Evolutionary conservation across 257 asterid genomes (phyloP), one percentile per base, ranked within the genome.

Genomic region (Striga asiatica): DNA sequence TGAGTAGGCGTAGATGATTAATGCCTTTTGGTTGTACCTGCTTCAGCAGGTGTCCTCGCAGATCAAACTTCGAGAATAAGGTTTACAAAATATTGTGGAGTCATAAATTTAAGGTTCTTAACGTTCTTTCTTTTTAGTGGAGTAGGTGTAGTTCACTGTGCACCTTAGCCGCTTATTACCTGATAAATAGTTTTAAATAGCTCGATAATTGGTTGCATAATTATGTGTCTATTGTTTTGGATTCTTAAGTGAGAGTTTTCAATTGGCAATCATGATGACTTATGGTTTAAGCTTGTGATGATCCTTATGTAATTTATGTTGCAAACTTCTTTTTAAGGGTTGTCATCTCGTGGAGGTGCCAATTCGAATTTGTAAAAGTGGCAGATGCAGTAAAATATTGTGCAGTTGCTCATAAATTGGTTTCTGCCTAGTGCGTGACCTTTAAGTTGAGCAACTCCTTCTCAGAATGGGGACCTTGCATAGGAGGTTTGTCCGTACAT

Each of bases 401-500:
- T 50, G 39, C 58, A 28, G 78, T 71, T 80, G 71, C 80, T 82
- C 79, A 66, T 69, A 20, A 32, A 55, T 62, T 67, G 83, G 85
- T 77, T 78, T 66, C 76, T 77, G 74, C 79, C 71, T 69, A 56
- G 73, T 49, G 79, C 53, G 60, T 66, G 70, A 69, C 69, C 80
- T 75, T 77, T 67, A 74, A 79, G 70, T 72, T 71, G 88, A 74
- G 80, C 78, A 67, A 57, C 78, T 68, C 38, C 37, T 56, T 48
- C 67, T 64, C 66, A 67, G 62, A 55, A 93, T 93, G 99, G 99
- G 93, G 64, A 81, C 79, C 84, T 66, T 66, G 19, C 84, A 74
- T 73, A 95, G 97, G 76, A 81, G 94, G 97, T 89, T 32, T 18
- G 72, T 62, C 49, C 17, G 34, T 39, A 17, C 31, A 37, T 18